Percentiles rank a stretch among this genome's conserved stretches.
Conservation (phyloP, 2,329 filamentous ascomycete genomes). For the Hymenoscyphus fructigenus region DNA sequence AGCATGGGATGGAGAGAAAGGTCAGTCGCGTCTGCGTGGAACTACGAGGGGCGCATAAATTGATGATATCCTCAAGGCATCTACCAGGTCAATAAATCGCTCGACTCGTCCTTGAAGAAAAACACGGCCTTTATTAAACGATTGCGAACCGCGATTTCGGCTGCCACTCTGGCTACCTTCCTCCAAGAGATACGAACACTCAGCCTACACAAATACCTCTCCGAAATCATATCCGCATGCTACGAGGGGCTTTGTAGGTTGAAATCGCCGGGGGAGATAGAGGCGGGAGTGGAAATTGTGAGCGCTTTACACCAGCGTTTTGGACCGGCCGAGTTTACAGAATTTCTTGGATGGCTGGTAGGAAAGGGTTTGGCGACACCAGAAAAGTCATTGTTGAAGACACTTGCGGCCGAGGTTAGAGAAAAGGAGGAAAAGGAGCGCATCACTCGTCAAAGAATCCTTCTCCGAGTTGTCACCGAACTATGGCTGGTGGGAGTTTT, state of each 20-base stretch:
- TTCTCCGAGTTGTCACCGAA: slow-evolving; percentile 89
- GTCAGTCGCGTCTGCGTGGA: slow-evolving; percentile 49
- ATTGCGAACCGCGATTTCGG: slow-evolving; percentile 82
- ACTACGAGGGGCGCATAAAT: background rate
- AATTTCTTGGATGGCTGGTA: slow-evolving; percentile 87
- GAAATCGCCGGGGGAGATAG: slow-evolving; percentile 87
- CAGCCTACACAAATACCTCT: slow-evolving; percentile 93
- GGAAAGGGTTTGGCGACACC: slow-evolving; percentile 89
- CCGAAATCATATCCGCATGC: slow-evolving; percentile 93
- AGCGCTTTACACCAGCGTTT: slow-evolving; percentile 96
- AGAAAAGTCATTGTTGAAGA: slow-evolving; percentile 80
- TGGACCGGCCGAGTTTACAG: slow-evolving; percentile 84
- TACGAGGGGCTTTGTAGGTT: slow-evolving; percentile 92
- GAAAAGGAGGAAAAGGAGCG: slow-evolving; percentile 97
- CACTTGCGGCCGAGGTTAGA: slow-evolving; percentile 73
- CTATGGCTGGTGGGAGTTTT: slow-evolving; percentile 91
- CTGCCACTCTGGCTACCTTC: slow-evolving; percentile 78
- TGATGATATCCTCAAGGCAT: slow-evolving; percentile 21
- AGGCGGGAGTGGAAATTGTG: slow-evolving; percentile 87
- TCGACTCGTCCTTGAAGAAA: slow-evolving; percentile 96
- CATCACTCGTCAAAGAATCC: slow-evolving; percentile 76
- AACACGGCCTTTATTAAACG: slow-evolving; percentile 98
- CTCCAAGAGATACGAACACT: slow-evolving; percentile 86
- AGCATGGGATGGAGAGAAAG: slow-evolving; percentile 86
- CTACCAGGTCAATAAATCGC: slow-evolving; percentile 63